phyloP scores from a whole-genome alignment of 495 filamentous ascomycete genomes.

The Penicillium coprophilum region DNA sequence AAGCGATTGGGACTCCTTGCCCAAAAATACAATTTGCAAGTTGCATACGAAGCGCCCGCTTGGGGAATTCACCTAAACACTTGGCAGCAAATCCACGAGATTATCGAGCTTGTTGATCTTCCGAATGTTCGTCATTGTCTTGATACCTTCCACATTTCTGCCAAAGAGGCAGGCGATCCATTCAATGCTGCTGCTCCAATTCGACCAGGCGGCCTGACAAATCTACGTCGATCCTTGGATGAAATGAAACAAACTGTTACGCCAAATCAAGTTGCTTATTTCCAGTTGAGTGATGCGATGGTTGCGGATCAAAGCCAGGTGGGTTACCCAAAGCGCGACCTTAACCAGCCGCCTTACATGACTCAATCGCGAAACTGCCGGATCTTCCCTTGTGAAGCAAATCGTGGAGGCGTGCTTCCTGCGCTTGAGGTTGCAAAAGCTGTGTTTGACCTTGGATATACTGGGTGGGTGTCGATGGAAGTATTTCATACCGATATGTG shows the following conservation, averaged over 20 bases:
- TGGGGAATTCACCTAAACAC: constrained; percentile 16
- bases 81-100: constrained; percentile 14
- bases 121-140: constrained; percentile 13
- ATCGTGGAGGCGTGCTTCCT: constrained; percentile 8
- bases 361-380: constrained; percentile 19
- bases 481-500: constrained; percentile 18
- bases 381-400: constrained; percentile 14
- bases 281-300: constrained; percentile 20
- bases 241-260: constrained; percentile 8
- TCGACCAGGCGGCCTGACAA: neutral
- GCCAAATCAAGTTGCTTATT: constrained; percentile 12
- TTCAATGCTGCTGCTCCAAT: constrained; percentile 8
- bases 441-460: constrained; percentile 13
- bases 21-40: constrained; percentile 8
- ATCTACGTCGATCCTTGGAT: neutral
- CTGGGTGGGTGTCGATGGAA: constrained; percentile 16
- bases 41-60: constrained; percentile 13
- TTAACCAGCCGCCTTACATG: constrained; percentile 14
- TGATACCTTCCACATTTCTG: constrained; percentile 15
- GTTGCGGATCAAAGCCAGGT: constrained; percentile 10
- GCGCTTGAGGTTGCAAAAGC: constrained; percentile 6
- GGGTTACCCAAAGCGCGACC: constrained; percentile 8
- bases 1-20: constrained; percentile 11
- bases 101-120: constrained; percentile 10
- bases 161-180: constrained; percentile 13